Conservation (phyloP, 352 stramenopile genomes). For the Globisporangium viniferum region DNA sequence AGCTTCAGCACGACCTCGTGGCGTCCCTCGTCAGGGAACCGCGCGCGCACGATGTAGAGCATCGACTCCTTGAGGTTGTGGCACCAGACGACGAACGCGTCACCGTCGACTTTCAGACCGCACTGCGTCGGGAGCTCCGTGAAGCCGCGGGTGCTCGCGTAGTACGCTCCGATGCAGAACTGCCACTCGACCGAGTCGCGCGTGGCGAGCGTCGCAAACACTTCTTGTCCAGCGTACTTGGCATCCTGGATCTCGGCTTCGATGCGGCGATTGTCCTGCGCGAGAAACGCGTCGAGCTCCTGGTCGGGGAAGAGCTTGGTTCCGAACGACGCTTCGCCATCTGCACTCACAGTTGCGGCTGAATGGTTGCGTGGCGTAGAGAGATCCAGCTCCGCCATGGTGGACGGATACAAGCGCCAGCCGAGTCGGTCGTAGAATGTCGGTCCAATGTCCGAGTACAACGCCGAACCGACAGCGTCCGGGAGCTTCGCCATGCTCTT, state of each 20-base stretch:
- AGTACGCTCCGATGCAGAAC: conserved; percentile 56
- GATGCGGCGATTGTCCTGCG: conserved; percentile 34
- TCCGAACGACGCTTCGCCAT: neutral
- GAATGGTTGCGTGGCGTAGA: conserved; percentile 9
- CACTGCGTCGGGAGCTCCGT: conserved; percentile 34
- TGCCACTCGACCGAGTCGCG: conserved; percentile 66
- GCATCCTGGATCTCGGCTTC: conserved; percentile 26
- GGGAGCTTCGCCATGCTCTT: conserved; percentile 28
- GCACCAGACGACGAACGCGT: conserved; percentile 62
- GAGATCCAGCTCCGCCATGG: conserved; percentile 33
- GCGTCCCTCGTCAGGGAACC: conserved; percentile 25
- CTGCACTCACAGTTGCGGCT: neutral
- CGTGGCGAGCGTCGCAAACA: conserved; percentile 44
- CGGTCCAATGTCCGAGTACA: conserved; percentile 70
- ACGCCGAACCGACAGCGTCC: conserved; percentile 34
- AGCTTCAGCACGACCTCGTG: conserved; percentile 19
- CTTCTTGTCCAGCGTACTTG: conserved; percentile 26
- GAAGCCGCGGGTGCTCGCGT: conserved; percentile 32
- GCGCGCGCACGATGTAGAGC: conserved; percentile 48
- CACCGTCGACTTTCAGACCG: conserved; percentile 31
- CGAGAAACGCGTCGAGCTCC: conserved; percentile 35
- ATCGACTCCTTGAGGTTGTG: conserved; percentile 61
- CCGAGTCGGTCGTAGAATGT: conserved; percentile 62
- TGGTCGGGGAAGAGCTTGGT: conserved; percentile 33
- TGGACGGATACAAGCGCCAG: conserved; percentile 51